Evolutionary conservation across 2,329 filamentous ascomycete species (phyloP), one percentile per base, ranked within the genome.

Genomic region (Colletotrichum limetticola): DNA sequence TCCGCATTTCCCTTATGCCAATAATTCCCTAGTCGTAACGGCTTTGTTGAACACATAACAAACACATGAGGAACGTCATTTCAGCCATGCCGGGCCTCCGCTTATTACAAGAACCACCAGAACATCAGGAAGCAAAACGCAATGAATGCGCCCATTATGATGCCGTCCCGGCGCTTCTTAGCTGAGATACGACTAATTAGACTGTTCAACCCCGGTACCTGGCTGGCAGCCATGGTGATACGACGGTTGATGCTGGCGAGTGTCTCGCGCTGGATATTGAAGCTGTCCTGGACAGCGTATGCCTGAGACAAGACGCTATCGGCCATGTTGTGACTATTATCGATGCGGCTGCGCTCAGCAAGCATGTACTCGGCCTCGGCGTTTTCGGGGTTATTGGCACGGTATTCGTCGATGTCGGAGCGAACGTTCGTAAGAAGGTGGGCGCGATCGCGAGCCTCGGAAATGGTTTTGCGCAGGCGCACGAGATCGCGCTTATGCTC

Each of bases 341-440:
- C 97, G 79, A 99, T 91, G 75, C 94, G 90, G 74, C 88, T 86
- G 64, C 97, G 90, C 88, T 99, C 97, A 78, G 94, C 93, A 32
- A 99, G 89, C 95, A 99, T 98, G 86, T 98, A 99, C 74, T 99
- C 96, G 59, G 95, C 95, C 85, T 98, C 97, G 67, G 92, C 93
- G 3, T 91, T 91, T 77, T 91, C 93, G 9, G 94, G 94, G 80
- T 97, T 97, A 69, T 90, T 91, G 62, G 92, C 90, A 67, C 93
- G 94, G 85, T 98, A 98, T 67, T 94, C 92, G 82, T 95, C 90
- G 82, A 98, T 98, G 82, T 99, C 97, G 78, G 93, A 93, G 75
- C 95, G 94, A 61, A 99, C 95, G 79, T 95, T 97, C 66, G 92
- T 93, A 68, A 99, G 91, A 37, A 99, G 91, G 83, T 98, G 98